Evolutionary conservation across 225 moss, liverwort and hornwort genomes (phyloP).

Genomic region (Anthoceros angustus): DNA sequence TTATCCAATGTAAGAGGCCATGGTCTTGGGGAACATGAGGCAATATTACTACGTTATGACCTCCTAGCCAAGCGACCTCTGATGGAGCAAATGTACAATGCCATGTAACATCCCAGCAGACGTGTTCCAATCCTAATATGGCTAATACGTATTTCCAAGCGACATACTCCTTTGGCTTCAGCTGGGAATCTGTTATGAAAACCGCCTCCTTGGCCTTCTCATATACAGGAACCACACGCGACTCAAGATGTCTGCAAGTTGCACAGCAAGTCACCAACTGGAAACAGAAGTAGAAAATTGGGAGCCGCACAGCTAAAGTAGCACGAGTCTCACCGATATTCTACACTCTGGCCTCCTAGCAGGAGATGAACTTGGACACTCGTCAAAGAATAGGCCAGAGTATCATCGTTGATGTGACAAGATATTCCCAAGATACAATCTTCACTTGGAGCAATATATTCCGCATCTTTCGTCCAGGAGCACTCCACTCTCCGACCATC

Average conservation of each 20-base stretch:
- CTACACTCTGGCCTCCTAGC: conserved; percentile 23
- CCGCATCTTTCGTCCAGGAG: conserved; percentile 13
- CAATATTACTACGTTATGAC: conserved; percentile 29
- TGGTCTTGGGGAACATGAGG: conserved; percentile 17
- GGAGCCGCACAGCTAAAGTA: too few species aligned
- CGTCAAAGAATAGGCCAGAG: conserved; percentile 22
- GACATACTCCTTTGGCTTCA: conserved; percentile 21
- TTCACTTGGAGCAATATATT: conserved; percentile 20
- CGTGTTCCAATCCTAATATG: conserved; percentile 23
- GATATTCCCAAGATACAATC: conserved; percentile 19
- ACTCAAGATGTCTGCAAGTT: conserved; percentile 24
- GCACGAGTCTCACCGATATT: conserved; percentile 16
- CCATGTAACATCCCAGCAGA: conserved; percentile 34
- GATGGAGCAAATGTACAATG: conserved; percentile 21
- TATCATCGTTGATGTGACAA: conserved; percentile 19
- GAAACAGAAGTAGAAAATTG: background rate
- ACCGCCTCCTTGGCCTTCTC: conserved; percentile 23
- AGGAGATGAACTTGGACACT: conserved; percentile 26
- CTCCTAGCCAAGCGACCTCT: conserved; percentile 27
- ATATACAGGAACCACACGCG: conserved; percentile 29
- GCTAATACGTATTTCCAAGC: conserved; percentile 23
- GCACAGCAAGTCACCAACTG: background rate
- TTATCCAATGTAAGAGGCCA: conserved; percentile 22
- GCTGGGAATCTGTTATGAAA: conserved; percentile 21
- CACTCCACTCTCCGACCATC: conserved; percentile 22